These are phyloP conservation scores for Parascedosporium putredinis DNA, from an alignment of 2,329 filamentous ascomycete species.

Conservation along the genomic window DNA sequence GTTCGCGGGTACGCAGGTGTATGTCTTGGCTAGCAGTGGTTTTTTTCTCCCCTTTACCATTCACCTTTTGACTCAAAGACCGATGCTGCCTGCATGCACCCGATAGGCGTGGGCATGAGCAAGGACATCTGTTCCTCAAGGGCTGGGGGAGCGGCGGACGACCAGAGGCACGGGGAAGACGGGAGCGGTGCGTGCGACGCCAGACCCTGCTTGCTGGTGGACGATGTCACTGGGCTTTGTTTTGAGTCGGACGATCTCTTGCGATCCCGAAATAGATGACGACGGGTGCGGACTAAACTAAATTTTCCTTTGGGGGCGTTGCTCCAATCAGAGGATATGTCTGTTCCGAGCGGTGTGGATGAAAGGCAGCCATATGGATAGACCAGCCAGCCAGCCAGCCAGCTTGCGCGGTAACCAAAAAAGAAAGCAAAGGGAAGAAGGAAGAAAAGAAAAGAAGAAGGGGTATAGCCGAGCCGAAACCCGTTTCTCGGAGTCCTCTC, in stretches of 20 bases:
- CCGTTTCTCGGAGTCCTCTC: no score
- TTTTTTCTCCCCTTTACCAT: not conserved
- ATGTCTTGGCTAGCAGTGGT: not conserved
- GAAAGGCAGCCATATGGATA: not conserved
- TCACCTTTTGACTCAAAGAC: not conserved
- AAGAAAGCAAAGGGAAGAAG: not conserved
- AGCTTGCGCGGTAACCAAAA: not conserved
- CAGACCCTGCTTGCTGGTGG: not conserved
- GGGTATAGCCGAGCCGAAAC: no score
- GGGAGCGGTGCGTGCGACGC: not conserved
- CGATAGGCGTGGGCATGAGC: not conserved
- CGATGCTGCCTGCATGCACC: constrained; percentile 1
- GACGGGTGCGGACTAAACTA: not conserved
- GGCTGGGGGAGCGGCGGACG: no score
- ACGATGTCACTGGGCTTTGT: not conserved
- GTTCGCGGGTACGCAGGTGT: no score
- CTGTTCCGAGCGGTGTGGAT: constrained; percentile 2
- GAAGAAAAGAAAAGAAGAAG: no score
- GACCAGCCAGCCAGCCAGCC: not conserved
- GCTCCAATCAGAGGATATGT: constrained; percentile 2
- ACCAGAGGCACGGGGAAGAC: not conserved
- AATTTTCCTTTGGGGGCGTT: not conserved
- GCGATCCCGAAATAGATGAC: constrained; percentile 1
- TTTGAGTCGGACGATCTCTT: constrained; percentile 7
- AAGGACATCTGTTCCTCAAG: not conserved